These are phyloP conservation scores for Coriolopsis trogii DNA, from an alignment of 1,284 basidiomycete genomes.

Conservation along the genomic window DNA sequence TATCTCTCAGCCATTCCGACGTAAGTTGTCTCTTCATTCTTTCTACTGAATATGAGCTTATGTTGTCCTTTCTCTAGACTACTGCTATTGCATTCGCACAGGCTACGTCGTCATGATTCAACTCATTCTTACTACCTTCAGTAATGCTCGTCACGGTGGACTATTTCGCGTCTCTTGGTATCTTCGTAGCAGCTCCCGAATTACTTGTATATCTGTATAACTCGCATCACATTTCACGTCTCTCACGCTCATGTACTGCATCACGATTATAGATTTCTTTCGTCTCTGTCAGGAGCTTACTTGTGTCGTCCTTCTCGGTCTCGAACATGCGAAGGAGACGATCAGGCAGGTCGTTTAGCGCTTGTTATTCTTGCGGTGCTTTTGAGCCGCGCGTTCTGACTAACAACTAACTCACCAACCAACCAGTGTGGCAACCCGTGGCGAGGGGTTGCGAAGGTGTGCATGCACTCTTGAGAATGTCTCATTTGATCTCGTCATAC, in stretches of 20 bases:
- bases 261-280: slow-evolving; percentile 24
- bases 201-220: slow-evolving; percentile 14
- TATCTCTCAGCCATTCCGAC: slow-evolving; percentile 93
- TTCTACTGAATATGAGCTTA: slow-evolving; percentile 8
- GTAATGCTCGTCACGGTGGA: slow-evolving; percentile 1
- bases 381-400: too few species aligned
- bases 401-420: too few species aligned
- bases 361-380: too few species aligned
- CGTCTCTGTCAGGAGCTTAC: too few species aligned
- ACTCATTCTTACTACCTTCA: slow-evolving; percentile 6
- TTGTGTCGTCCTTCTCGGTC: too few species aligned
- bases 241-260: slow-evolving; percentile 17
- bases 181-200: slow-evolving; percentile 1
- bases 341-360: too few species aligned
- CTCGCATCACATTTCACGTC: slow-evolving; percentile 13
- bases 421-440: too few species aligned
- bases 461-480: too few species aligned
- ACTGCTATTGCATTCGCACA: slow-evolving; percentile 85
- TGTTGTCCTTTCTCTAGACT: slow-evolving; percentile 47
- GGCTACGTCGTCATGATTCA: slow-evolving; percentile 45
- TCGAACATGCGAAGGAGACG: background rate
- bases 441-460: too few species aligned
- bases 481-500: too few species aligned
- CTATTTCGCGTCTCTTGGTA: slow-evolving; percentile 8
- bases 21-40: slow-evolving; percentile 45